These are phyloP conservation scores for Lecanoromycetidae sp. DNA, from an alignment of 2,329 filamentous ascomycete species.

Conservation along the genomic window DNA sequence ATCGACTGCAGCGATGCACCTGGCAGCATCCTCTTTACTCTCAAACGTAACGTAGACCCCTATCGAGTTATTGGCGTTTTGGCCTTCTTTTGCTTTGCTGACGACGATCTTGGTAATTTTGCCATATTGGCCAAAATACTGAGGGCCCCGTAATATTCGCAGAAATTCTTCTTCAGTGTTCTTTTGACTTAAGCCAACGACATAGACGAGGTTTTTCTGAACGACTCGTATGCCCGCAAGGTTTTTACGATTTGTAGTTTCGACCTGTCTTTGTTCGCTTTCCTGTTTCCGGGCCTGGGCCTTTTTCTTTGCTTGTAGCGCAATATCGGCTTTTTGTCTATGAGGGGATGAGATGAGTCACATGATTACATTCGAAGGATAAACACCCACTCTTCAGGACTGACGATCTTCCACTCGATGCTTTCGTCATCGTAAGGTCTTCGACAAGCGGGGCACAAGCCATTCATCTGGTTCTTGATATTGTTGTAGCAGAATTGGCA, in stretches of 20 bases:
- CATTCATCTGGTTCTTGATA: conserved; percentile 96
- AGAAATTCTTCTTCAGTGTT: conserved; percentile 86
- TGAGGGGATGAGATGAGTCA: not conserved
- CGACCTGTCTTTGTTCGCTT: conserved; percentile 88
- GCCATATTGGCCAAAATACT: conserved; percentile 97
- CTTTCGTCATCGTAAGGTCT: conserved; percentile 93
- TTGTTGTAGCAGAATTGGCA: conserved; percentile 99
- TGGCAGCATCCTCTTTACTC: conserved; percentile 75
- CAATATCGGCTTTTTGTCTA: conserved; percentile 40
- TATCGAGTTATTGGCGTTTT: conserved; percentile 63
- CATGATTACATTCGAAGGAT: conserved; percentile 3
- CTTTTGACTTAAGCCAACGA: conserved; percentile 83
- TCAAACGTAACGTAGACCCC: conserved; percentile 99
- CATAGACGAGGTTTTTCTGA: conserved; percentile 97
- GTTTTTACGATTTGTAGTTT: conserved; percentile 90
- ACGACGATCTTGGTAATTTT: conserved; percentile 98
- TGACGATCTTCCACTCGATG: conserved; percentile 93
- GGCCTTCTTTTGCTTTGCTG: conserved; percentile 76
- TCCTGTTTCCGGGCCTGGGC: conserved; percentile 85
- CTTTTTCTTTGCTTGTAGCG: conserved; percentile 76
- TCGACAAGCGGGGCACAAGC: conserved; percentile 91
- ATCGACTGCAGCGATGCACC: conserved; percentile 84
- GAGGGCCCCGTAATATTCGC: conserved; percentile 74
- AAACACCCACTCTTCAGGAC: conserved; percentile 70
- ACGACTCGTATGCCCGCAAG: conserved; percentile 89